phyloP scores from a whole-genome alignment of 1,139 yeast species.

The Yamadazyma sp. region DNA sequence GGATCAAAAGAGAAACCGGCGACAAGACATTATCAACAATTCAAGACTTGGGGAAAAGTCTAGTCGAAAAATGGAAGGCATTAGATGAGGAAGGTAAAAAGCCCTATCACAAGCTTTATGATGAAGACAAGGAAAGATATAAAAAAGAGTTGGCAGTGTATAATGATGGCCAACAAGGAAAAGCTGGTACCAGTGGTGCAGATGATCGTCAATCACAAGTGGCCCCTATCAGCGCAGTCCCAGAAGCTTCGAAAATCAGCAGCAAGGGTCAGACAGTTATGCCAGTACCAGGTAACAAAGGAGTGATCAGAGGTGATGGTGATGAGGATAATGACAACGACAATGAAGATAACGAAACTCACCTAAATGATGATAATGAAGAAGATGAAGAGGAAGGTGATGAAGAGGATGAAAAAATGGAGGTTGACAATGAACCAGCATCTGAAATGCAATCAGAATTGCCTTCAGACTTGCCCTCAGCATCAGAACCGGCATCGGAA shows the following conservation, averaged over 20 bases:
- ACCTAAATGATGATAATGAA: conserved; percentile 15
- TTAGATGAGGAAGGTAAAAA: conserved; percentile 68
- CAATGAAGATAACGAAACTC: conserved; percentile 9
- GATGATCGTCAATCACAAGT: not conserved
- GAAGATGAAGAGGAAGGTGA: conserved; percentile 5
- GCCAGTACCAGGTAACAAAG: conserved; percentile 15
- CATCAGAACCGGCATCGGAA: conserved; percentile 7
- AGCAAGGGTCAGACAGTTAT: not conserved
- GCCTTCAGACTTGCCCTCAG: conserved; percentile 7
- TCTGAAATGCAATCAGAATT: conserved; percentile 8
- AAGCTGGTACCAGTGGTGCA: conserved; percentile 2
- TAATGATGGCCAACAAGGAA: conserved; percentile 34
- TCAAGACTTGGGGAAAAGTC: conserved; percentile 50
- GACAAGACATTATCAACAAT: conserved; percentile 14
- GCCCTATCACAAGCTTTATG: conserved; percentile 76
- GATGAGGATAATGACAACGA: conserved; percentile 10
- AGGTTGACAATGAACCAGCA: conserved; percentile 4
- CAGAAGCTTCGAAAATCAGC: not conserved
- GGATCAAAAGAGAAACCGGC: conserved; percentile 44
- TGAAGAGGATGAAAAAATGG: conserved; percentile 2
- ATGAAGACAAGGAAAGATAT: conserved; percentile 76
- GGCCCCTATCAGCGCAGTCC: not conserved
- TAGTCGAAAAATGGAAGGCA: conserved; percentile 86
- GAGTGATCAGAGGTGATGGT: conserved; percentile 9
- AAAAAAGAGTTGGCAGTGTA: conserved; percentile 72